Conservation (phyloP, 1,284 basidiomycete genomes). For the Phaffia rhodozyma region DNA sequence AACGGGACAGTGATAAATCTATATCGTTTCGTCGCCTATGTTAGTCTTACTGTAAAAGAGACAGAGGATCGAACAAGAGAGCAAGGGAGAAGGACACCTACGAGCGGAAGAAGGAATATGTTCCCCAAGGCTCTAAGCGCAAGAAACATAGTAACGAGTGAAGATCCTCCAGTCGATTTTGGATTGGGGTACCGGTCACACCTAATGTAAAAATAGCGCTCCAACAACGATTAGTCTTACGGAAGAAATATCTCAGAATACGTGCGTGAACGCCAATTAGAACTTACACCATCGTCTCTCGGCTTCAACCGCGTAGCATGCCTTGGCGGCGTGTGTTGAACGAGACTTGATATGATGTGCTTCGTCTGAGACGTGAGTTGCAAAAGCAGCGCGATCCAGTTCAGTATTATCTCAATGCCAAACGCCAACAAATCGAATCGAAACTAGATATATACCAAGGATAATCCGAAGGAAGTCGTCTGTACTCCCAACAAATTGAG, state of each 20-base stretch:
- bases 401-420: constrained; percentile 10
- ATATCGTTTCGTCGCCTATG: constrained; percentile 33
- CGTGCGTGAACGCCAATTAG: constrained; percentile 40
- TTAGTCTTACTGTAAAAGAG: constrained; percentile 10
- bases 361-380: constrained; percentile 47
- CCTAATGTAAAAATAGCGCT: neutral
- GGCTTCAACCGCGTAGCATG: constrained; percentile 71
- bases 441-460: constrained; percentile 17
- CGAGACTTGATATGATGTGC: constrained; percentile 93
- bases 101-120: constrained; percentile 75
- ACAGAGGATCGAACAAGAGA: constrained; percentile 11
- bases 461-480: constrained; percentile 64
- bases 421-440: constrained; percentile 13
- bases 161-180: constrained; percentile 86
- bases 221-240: neutral
- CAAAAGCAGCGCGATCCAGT: no score
- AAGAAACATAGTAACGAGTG: constrained; percentile 83
- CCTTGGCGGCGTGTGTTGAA: constrained; percentile 76
- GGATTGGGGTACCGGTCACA: constrained; percentile 74
- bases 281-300: constrained; percentile 78
- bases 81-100: constrained; percentile 33
- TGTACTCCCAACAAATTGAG: constrained; percentile 24
- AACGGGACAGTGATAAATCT: constrained; percentile 77
- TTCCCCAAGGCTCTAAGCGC: constrained; percentile 80
- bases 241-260: no score